Evolutionary conservation across 2,329 filamentous ascomycete genomes (phyloP).

Genomic region (Hymenoscyphus linearis): DNA sequence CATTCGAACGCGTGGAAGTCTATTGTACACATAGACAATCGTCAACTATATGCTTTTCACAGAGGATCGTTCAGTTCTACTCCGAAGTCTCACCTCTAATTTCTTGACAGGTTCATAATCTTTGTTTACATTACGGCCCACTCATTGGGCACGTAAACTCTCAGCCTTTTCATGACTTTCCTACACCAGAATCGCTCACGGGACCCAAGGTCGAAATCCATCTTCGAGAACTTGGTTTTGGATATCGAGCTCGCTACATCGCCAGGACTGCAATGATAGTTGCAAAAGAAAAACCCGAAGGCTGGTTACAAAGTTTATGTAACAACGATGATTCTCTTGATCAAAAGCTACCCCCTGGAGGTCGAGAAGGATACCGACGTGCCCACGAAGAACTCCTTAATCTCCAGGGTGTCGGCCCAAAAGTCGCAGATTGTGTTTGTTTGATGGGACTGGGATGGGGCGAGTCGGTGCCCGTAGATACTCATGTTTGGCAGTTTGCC

Average conservation of each 20-base stretch:
- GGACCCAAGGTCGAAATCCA: slow-evolving; percentile 71
- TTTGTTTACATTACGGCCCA: slow-evolving; percentile 80
- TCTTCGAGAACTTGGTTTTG: slow-evolving; percentile 80
- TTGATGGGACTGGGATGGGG: slow-evolving; percentile 96
- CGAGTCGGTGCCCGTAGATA: slow-evolving; percentile 92
- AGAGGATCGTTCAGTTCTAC: not conserved
- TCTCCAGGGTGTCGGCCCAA: slow-evolving; percentile 87
- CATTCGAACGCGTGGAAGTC: too few relatives aligned
- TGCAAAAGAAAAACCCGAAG: slow-evolving; percentile 56
- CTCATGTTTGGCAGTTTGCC: slow-evolving; percentile 98
- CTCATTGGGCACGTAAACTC: slow-evolving; percentile 66
- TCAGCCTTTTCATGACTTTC: slow-evolving; percentile 81
- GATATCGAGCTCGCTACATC: slow-evolving; percentile 91
- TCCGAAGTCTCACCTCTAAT: not conserved
- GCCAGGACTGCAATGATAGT: slow-evolving; percentile 77
- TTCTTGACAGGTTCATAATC: slow-evolving; percentile 62
- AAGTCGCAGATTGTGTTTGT: slow-evolving; percentile 94
- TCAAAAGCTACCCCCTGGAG: slow-evolving; percentile 44
- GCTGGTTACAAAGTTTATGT: slow-evolving; percentile 72
- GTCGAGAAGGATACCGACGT: slow-evolving; percentile 58
- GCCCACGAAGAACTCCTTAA: slow-evolving; percentile 76
- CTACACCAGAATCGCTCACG: slow-evolving; percentile 67
- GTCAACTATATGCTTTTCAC: too few relatives aligned
- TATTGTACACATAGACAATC: too few relatives aligned
- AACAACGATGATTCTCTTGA: slow-evolving; percentile 67